phyloP scores from a whole-genome alignment of 805 yeast genomes.

The Danielia reshetovae region DNA sequence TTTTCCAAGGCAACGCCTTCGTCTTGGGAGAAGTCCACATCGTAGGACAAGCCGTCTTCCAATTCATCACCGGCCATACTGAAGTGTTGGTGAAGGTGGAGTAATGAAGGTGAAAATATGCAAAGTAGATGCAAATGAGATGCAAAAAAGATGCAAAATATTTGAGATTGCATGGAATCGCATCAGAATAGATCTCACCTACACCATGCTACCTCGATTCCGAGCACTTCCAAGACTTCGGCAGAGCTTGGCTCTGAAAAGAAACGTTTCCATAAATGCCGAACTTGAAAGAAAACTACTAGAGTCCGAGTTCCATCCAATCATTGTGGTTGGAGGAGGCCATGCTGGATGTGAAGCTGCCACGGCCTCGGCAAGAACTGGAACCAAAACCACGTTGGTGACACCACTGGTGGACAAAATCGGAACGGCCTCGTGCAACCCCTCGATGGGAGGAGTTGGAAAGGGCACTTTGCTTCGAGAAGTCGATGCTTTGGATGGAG shows the following conservation, averaged over 20 bases:
- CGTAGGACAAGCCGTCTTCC: constrained; percentile 73
- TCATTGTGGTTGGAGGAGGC: constrained; percentile 93
- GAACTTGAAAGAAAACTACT: constrained; percentile 31
- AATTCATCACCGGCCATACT: too few relatives aligned
- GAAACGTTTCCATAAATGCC: constrained; percentile 29
- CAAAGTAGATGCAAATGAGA: too few relatives aligned
- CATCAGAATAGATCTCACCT: too few relatives aligned
- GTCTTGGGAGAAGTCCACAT: constrained; percentile 35
- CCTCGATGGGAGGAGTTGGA: constrained; percentile 98
- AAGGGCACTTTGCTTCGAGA: constrained; percentile 90
- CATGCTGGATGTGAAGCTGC: constrained; percentile 99
- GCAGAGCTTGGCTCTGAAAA: too few relatives aligned
- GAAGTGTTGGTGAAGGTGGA: too few relatives aligned
- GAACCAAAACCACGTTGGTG: constrained; percentile 63
- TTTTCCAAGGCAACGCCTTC: constrained; percentile 4
- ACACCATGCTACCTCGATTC: background rate
- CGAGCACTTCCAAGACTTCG: background rate
- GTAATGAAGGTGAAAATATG: too few relatives aligned
- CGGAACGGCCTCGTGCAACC: constrained; percentile 96
- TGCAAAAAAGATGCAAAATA: too few relatives aligned
- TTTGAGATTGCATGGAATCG: too few relatives aligned
- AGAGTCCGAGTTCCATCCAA: constrained; percentile 46
- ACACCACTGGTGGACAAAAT: constrained; percentile 74
- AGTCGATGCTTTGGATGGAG: constrained; percentile 95
- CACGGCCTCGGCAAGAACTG: constrained; percentile 84